Base-by-base conservation (phyloP, 2,329 filamentous ascomycete genomes). In the Aphanocladium album region DNA sequence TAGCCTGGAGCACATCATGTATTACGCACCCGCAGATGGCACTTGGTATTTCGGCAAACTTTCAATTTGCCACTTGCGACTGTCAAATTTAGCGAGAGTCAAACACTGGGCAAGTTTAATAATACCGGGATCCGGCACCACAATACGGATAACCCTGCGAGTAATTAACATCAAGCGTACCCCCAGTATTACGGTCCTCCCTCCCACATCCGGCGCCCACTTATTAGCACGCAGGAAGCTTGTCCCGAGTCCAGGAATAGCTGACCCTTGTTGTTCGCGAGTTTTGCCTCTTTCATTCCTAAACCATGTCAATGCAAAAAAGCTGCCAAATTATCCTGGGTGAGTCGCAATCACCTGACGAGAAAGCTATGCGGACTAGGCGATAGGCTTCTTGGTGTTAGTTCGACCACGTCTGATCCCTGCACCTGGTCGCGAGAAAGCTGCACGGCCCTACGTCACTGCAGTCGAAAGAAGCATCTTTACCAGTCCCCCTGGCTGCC, bases 261-360 rank as follows among this genome's bases (percentile, higher is more conserved):
- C 27, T 37, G n/a, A 46, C 41, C 43, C 53, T 46, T 37, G 5
- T n/a, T 12, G 41, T 37, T 56, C 14, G 41, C 39, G 8, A 14
- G 16, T 25, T 23, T 56, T 23, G 8, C 27, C 14, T 21, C 41
- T 43, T 23, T 56, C 27, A 37, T 37, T 52, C n/a, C n/a, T n/a
- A n/a, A n/a, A n/a, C n/a, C n/a, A n/a, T 37, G 19, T n/a, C 5
- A 21, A 8, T 52, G 19, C 14, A 23, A 21, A n/a, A n/a, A n/a
- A n/a, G n/a, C n/a, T n/a, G n/a, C n/a, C 37, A n/a, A 33, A 52
- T 12, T 9, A 21, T 47, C 53, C 53, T 27, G 45, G 47, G 12
- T 35, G 23, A 59, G 35, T 43, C 17, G 33, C 37, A 59, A 59
- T 59, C 57, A 59, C 57, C 57, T 59, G 57, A 59, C 57, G 19